Evolutionary conservation across 2,329 filamentous ascomycete species (phyloP), one percentile per base, ranked within the genome.

Genomic region (Cadophora gregata): DNA sequence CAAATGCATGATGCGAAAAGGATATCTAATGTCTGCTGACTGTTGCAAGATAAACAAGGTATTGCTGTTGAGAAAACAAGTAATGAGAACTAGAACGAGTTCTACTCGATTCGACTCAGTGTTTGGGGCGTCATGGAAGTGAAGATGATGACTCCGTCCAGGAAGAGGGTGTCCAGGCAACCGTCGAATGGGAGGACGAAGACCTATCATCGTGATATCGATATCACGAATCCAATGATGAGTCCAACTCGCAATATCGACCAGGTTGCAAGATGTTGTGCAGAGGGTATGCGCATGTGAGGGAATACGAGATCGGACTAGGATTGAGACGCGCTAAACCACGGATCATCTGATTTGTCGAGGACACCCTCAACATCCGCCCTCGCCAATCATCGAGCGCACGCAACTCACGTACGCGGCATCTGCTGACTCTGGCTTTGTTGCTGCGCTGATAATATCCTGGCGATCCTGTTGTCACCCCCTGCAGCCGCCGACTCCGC

Each of bases 371-470:
- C 72, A 70, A 48, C 56, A 38, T 56, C 47, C 59, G 27, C 47
- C 21, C 50, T 58, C 59, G 36, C 70, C 71, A 75, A 74, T 74
- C 67, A 72, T 31, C 60, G 8, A 31, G 48, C 45, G n/a, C 38
- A 63, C 45, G 33, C 62, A 42, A 21, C 65, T 73, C 70, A 75
- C 66, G 72, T 66, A 59, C 72, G 72, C 68, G 71, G 70, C 71
- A 75, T 73, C 74, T 74, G 74, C 69, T 76, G 74, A 76, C 74
- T 73, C 61, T 70, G 47, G 16, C 19, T 29, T 63, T 71, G 70
- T 36, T 73, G 71, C 25, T 74, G 72, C 33, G 66, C 63, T 47
- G 73, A 70, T 9, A 73, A 25, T 67, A 65, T 70, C 65, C 72
- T 69, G 19, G 55, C 55, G 47, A 70, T 65, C 63, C 70, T 70